Base-by-base conservation (phyloP, 2,329 filamentous ascomycete species). In the Lojkania enalia region DNA sequence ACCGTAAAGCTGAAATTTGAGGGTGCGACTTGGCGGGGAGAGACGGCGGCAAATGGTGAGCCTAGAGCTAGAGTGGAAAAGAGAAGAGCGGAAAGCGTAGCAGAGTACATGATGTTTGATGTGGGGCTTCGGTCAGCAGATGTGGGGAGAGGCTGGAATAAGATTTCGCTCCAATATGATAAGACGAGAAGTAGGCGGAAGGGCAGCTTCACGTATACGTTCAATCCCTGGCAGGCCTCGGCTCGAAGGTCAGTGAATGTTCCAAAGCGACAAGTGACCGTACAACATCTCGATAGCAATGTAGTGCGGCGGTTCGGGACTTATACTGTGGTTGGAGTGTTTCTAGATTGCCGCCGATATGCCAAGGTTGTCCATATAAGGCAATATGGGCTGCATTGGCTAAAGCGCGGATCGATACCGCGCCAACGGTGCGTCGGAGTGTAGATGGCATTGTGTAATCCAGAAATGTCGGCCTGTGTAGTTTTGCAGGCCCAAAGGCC, bases 1-100 rank as follows among this genome's bases (percentile, higher is more conserved):
- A 54, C 45, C 6, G 5, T 44, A 35, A 54, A 35, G 30, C 31
- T 35, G 21, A 42, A 12, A 12, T 31, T n/a, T 12, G 42, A 5
- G 30, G 30, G 30, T n/a, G 47, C 2, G 13, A 19, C 36, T 44
- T 47, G 42, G 13, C 44, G 49, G 21, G 21, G 21, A 16, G 11
- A 9, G 11, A 30, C 25, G 20, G 15, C 5, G 27, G 21, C 14
- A 16, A 25, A 18, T 4, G 39, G 25, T 35, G 39, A 23, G 37
- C 11, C 12, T 20, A 31, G 12, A 20, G 21, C 16, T 4, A 46
- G 20, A 14, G 39, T n/a, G 11, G 40, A 11, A 18, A 37, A 13
- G 32, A 37, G 31, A 12, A 38, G 41, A 16, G 13, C 14, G 15
- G 27, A 21, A 18, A 39, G 35, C 19, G 32, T 23, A 27, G 30